Base-by-base conservation (phyloP, 192 early-diverging fungal species). In the Entomortierella lignicola region DNA sequence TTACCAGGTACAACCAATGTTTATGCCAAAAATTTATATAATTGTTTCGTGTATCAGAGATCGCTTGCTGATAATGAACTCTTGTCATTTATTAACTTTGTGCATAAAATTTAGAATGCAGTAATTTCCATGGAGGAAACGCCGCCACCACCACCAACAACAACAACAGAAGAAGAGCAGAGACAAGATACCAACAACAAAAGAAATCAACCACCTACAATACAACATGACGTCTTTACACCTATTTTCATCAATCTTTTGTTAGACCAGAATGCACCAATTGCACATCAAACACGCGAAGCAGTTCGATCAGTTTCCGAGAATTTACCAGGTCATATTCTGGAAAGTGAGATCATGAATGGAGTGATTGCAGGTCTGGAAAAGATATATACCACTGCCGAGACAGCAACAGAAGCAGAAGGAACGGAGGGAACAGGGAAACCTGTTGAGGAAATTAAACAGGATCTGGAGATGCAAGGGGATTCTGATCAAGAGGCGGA, bases 261-360 rank as follows among this genome's bases (percentile, higher is more conserved):
- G 41, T 62, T 89, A n/a, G 88, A 89, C 56, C 86, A 89, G 53
- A 88, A 89, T 44, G 84, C 85, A 20, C 77, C 61, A 21, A 69
- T 89, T 18, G 86, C 88, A 32, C 60, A 84, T 15, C 72, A 85
- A 29, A 80, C 85, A 2, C 85, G 86, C 48, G 71, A 83, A 30
- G 75, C 72, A 18, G 81, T 89, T 43, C 71, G 81, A 10, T 66
- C 84, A 5, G 67, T 89, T 1, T 69, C 85, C 1, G 80, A 81
- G 4, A 77, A 79, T 54, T 54, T 86, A 25, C 34, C 77, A 10
- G 82, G 71, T 29, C 15, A 70, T 0, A 55, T 86, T 2, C 21
- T 89, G 18, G 80, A 85, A 26, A 82, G 47, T 31, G 88, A 89
- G 39, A 85, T 86, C 10, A 67, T 83, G 55, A 65, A 88, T 47